Evolutionary conservation across 495 filamentous ascomycete genomes (phyloP).

Genomic region (Penicillium nucicola): DNA sequence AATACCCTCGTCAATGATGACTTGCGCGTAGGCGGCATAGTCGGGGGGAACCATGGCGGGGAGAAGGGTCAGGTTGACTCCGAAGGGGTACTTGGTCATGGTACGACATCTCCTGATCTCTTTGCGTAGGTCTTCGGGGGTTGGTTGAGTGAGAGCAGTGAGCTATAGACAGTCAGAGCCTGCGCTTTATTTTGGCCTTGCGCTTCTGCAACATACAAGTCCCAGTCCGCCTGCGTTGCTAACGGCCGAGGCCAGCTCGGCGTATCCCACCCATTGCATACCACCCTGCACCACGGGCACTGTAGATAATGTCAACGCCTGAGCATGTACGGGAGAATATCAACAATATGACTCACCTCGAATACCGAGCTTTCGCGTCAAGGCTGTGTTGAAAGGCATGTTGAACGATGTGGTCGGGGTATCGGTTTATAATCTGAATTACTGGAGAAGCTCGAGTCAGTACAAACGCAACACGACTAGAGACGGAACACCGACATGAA

Average conservation of each 20-base stretch:
- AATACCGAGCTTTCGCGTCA: constrained; percentile 88
- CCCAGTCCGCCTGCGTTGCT: constrained; percentile 94
- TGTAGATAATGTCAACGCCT: constrained; percentile 31
- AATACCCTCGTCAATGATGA: constrained; percentile 90
- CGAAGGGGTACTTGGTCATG: constrained; percentile 88
- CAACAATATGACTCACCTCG: constrained; percentile 48
- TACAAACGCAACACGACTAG: background rate
- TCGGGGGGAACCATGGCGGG: constrained; percentile 86
- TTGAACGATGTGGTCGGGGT: constrained; percentile 7
- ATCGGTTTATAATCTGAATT: background rate
- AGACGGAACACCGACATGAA: background rate
- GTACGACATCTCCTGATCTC: constrained; percentile 85
- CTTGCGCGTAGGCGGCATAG: constrained; percentile 88
- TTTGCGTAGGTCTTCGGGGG: constrained; percentile 86
- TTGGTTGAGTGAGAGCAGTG: constrained; percentile 92
- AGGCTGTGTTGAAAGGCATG: constrained; percentile 91
- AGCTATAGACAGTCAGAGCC: constrained; percentile 37
- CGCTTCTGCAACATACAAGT: constrained; percentile 48
- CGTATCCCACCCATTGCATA: constrained; percentile 90
- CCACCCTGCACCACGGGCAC: constrained; percentile 98
- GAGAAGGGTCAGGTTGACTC: constrained; percentile 93
- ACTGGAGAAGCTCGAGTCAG: background rate
- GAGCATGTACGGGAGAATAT: background rate
- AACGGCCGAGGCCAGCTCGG: constrained; percentile 89
- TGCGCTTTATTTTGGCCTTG: background rate